phyloP scores from a whole-genome alignment of 306 rosid genomes.

The Crotalaria pallida region DNA sequence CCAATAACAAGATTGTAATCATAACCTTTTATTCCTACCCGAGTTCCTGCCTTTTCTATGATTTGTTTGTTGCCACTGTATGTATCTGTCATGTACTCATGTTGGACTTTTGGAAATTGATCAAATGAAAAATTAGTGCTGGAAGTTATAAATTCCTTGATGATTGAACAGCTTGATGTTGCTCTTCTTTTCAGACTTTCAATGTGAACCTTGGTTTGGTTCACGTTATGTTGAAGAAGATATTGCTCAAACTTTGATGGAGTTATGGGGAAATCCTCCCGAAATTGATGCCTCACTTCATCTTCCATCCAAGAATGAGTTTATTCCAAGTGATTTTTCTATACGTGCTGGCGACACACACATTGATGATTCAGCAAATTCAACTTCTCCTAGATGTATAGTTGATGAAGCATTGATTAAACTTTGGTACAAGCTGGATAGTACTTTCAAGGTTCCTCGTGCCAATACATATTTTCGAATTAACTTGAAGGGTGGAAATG shows the following conservation, averaged over 20 bases:
- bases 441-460: constrained; percentile 79
- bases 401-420: constrained; percentile 79
- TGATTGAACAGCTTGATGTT: constrained; percentile 20
- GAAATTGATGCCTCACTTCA: constrained; percentile 64
- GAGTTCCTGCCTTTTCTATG: background rate
- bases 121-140: background rate
- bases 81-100: background rate
- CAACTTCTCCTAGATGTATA: constrained; percentile 64
- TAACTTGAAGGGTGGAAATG: constrained; percentile 84
- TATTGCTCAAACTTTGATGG: constrained; percentile 58
- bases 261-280: constrained; percentile 78
- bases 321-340: constrained; percentile 88
- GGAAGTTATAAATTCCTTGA: constrained; percentile 17
- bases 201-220: constrained; percentile 91
- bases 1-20: background rate
- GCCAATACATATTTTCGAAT: constrained; percentile 86
- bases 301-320: constrained; percentile 87
- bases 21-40: background rate
- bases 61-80: background rate
- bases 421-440: constrained; percentile 89
- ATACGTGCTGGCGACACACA: constrained; percentile 39
- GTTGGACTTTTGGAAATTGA: constrained; percentile 11
- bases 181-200: constrained; percentile 46
- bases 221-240: constrained; percentile 71
- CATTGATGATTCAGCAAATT: constrained; percentile 31